Evolutionary conservation across 2,329 filamentous ascomycete genomes (phyloP).

Genomic region (Fusarium pininemorale): DNA sequence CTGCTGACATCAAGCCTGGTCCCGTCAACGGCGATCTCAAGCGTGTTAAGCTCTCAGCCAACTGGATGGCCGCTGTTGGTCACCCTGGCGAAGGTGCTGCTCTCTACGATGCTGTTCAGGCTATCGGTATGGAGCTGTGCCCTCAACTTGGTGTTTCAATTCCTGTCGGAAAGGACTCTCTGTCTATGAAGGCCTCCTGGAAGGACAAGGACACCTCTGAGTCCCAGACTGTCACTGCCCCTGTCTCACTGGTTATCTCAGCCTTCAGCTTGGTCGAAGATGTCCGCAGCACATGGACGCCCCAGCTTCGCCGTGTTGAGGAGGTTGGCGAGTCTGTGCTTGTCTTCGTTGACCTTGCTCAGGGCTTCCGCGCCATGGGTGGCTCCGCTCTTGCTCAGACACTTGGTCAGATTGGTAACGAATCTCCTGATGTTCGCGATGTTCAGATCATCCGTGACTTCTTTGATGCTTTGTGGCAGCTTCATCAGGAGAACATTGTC

Average conservation of each 20-base stretch:
- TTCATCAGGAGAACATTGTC: constrained; percentile 70
- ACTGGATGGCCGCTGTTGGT: constrained; percentile 98
- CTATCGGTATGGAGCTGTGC: constrained; percentile 92
- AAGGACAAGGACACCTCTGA: constrained; percentile 73
- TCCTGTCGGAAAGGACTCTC: constrained; percentile 97
- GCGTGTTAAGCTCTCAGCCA: constrained; percentile 88
- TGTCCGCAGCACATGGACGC: constrained; percentile 91
- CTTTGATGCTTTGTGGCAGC: constrained; percentile 81
- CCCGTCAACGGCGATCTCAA: constrained; percentile 68
- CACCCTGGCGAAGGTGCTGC: constrained; percentile 92
- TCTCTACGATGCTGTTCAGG: constrained; percentile 91
- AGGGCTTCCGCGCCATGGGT: constrained; percentile 82
- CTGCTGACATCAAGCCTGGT: constrained; percentile 67
- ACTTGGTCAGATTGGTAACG: constrained; percentile 84
- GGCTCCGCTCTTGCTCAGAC: constrained; percentile 92
- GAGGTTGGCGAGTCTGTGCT: constrained; percentile 90
- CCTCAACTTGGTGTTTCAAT: constrained; percentile 91
- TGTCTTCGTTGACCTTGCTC: constrained; percentile 89
- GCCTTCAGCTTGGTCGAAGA: constrained; percentile 88
- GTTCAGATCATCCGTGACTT: constrained; percentile 85
- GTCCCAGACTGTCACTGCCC: constrained; percentile 87
- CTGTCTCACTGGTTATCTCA: constrained; percentile 89
- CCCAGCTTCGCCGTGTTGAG: constrained; percentile 81
- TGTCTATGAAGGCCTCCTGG: constrained; percentile 99
- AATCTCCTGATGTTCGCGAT: constrained; percentile 87